Evolutionary conservation across 139 green algal species (phyloP).

Genomic region (Tetraselmis chui): DNA sequence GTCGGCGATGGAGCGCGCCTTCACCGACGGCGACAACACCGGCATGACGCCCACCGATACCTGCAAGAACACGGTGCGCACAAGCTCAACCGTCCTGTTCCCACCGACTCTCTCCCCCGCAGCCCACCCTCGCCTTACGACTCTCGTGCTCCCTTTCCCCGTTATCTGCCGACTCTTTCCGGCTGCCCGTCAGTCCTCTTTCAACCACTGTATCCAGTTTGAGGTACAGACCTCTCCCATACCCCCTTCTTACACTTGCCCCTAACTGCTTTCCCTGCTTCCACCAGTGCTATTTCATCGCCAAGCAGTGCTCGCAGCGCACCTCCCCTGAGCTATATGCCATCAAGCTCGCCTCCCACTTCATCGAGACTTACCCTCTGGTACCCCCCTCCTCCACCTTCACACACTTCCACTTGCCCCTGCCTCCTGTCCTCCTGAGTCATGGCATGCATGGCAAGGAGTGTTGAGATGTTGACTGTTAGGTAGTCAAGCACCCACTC

Average conservation of each 20-base stretch:
- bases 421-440: background rate
- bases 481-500: too few species aligned
- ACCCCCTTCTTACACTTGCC: background rate
- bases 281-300: constrained; percentile 73
- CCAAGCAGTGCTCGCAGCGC: constrained; percentile 52
- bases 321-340: constrained; percentile 82
- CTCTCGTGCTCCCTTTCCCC: background rate
- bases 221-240: background rate
- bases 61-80: constrained; percentile 80
- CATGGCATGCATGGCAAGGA: background rate
- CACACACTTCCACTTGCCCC: background rate
- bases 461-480: too few species aligned
- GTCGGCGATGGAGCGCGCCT: constrained; percentile 77
- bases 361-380: constrained; percentile 70
- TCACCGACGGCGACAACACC: constrained; percentile 53
- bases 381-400: background rate
- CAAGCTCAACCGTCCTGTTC: background rate
- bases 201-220: too few species aligned
- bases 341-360: constrained; percentile 73
- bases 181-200: constrained; percentile 1
- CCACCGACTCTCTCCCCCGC: too few species aligned
- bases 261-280: background rate
- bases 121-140: too few species aligned
- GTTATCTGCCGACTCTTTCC: too few species aligned
- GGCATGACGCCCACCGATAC: constrained; percentile 92